Evolutionary conservation across 148 eudicot genomes (phyloP), one percentile per base, ranked within the genome.

Genomic region (Nepenthes gracilis): DNA sequence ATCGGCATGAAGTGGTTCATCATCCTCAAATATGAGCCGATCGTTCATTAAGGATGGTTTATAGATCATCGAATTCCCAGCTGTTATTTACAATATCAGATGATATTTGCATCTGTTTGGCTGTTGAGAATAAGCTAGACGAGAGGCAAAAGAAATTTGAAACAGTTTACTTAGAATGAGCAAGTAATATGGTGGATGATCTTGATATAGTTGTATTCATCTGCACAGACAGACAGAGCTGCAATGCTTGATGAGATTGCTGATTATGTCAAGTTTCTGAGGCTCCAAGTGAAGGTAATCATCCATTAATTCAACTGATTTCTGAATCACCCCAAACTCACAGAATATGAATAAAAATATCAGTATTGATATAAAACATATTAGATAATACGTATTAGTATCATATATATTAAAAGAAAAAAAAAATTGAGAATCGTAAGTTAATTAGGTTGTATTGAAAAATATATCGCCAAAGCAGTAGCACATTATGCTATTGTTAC

Each of bases 161-260:
- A 6, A 50, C 13, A 6, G 2, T 50, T 2, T 2, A n/a, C 12
- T 12, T 11, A 5, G 4, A 50, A 40, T 52, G 32, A 12, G 1
- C 55, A 12, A 4, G 55, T 4, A 52, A 52, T 52, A 4, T 5
- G 12, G 12, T 6, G n/a, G 12, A 32, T 55, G 58, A 32, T 33
- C 8, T 43, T 59, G 32, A 59, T 36, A 5, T 4, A 5, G 62
- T 14, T 12, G 47, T 37, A 12, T 58, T 12, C 9, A 4, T 12
- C 40, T 43, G 35, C 48, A 59, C 83, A 79, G 83, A 69, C 80
- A n/a, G 83, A 79, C 62, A 72, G 80, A 61, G 83, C 83, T 9
- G 83, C 79, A 60, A 79, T 79, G 83, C 83, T 79, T 58, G 80
- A 78, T 68, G 82, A 78, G 58, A 78, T 78, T 15, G 79, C 75